phyloP scores from a whole-genome alignment of 768 basidiomycete species.

The Macrolepiota fuliginosa region DNA sequence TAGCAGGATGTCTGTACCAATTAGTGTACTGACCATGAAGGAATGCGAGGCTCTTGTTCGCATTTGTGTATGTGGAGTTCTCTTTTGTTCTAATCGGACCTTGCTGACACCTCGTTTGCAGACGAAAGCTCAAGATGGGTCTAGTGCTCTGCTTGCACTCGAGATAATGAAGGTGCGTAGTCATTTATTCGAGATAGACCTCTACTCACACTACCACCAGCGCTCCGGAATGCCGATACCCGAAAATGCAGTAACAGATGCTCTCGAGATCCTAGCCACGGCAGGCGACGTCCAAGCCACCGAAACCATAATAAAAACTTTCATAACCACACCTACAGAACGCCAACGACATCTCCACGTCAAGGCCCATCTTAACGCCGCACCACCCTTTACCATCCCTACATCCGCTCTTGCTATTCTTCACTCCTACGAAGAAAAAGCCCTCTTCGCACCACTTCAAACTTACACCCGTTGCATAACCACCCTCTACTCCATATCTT shows the following conservation, averaged over 20 bases:
- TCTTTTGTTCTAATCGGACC: not conserved
- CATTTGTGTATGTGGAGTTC: conserved; percentile 37
- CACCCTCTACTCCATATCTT: conserved; percentile 48
- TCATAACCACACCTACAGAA: conserved; percentile 30
- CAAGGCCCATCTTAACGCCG: conserved; percentile 57
- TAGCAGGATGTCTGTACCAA: conserved; percentile 27
- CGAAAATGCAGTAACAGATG: conserved; percentile 39
- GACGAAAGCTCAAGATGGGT: conserved; percentile 45
- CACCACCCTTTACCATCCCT: conserved; percentile 49
- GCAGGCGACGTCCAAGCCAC: conserved; percentile 41
- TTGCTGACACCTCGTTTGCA: conserved; percentile 22
- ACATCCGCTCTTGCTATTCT: conserved; percentile 63
- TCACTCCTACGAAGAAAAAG: conserved; percentile 67
- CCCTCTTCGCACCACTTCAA: conserved; percentile 62
- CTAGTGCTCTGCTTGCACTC: conserved; percentile 48
- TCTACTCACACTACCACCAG: conserved; percentile 24
- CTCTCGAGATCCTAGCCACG: conserved; percentile 50
- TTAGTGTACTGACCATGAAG: conserved; percentile 42
- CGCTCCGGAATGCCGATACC: conserved; percentile 40
- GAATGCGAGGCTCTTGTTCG: conserved; percentile 60
- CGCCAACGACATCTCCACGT: conserved; percentile 71
- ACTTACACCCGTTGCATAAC: conserved; percentile 73
- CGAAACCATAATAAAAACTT: conserved; percentile 32
- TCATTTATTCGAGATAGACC: not conserved
- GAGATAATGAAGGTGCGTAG: conserved; percentile 50